Evolutionary conservation across 2,329 filamentous ascomycete species (phyloP), one percentile per base, ranked within the genome.

Genomic region (Parastagonospora avenae): DNA sequence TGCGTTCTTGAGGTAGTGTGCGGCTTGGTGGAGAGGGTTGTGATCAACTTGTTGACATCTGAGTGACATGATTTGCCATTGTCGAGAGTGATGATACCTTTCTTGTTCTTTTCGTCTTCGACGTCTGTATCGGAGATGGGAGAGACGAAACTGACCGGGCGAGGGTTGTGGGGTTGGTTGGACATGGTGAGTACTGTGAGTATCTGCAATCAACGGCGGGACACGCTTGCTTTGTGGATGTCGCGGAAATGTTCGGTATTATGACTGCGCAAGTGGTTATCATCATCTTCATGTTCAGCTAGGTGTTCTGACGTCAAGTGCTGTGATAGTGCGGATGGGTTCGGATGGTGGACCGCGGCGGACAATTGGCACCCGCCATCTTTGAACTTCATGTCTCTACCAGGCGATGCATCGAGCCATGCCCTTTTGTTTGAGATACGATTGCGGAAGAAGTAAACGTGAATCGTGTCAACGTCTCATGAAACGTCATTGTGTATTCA

Each of bases 111-210:
- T 24, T 24, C 7, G 30, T 29, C 14, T 28, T 42, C 16, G 8
- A 42, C n/a, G 27, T 48, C 30, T 8, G 46, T 48, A n/a, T 48
- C 46, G n/a, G 46, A 42, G 7, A 48, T 48, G 30, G 46, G 27
- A 6, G 46, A 48, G 15, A 48, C 46, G 24, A 48, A 48, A 8
- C 30, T 38, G 19, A 42, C 42, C 19, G 37, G 46, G n/a, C 46
- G 46, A 9, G 46, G 46, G 11, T n/a, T 36, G 16, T 36, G 31
- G 7, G 19, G 10, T 9, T 15, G 46, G 3, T 48, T 19, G 19
- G 46, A 30, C 39, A 42, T 48, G 38, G 19, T 45, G n/a, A 48
- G 15, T 32, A 4, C 29, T 7, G 15, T 15, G 9, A 15, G 11
- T 41, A n/a, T n/a, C n/a, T n/a, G n/a, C n/a, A n/a, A n/a, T n/a